These are phyloP conservation scores for Aspergillus carbonarius DNA, from an alignment of 2,329 filamentous ascomycete species.

Conservation along the genomic window DNA sequence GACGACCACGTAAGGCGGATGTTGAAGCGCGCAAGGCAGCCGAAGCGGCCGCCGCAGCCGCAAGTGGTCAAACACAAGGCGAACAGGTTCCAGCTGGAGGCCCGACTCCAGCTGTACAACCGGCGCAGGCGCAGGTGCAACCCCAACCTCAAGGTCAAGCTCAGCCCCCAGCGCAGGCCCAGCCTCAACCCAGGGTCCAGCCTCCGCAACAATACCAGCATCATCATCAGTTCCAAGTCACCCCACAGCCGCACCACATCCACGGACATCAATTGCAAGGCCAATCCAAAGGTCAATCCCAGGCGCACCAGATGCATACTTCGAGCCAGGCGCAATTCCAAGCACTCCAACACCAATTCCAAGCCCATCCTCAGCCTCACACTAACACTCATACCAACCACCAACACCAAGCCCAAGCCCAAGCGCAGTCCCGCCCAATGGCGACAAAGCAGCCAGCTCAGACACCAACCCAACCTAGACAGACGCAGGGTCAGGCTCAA, in stretches of 20 bases:
- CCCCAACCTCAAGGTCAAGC: background rate
- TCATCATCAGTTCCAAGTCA: constrained; percentile 2
- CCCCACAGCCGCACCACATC: background rate
- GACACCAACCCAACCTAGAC: background rate
- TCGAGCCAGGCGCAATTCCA: constrained; percentile 5
- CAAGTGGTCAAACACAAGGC: constrained; percentile 2
- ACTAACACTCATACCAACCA: background rate
- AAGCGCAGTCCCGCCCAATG: background rate
- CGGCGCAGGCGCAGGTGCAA: background rate
- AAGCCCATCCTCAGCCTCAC: background rate
- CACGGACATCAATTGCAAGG: background rate
- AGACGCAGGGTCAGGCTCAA: background rate
- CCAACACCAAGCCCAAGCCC: background rate
- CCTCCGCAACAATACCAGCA: background rate
- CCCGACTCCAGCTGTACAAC: background rate
- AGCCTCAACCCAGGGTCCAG: background rate
- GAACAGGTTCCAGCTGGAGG: background rate
- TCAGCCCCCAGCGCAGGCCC: constrained; percentile 4
- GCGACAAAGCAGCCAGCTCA: background rate
- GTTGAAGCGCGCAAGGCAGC: constrained; percentile 29
- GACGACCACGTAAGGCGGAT: constrained; percentile 36
- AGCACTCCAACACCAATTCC: constrained; percentile 1
- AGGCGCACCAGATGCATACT: background rate
- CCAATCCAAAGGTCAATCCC: background rate
- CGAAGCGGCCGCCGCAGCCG: constrained; percentile 20